Conservation (phyloP, 305 asterid species). For the Salvia sclarea region DNA sequence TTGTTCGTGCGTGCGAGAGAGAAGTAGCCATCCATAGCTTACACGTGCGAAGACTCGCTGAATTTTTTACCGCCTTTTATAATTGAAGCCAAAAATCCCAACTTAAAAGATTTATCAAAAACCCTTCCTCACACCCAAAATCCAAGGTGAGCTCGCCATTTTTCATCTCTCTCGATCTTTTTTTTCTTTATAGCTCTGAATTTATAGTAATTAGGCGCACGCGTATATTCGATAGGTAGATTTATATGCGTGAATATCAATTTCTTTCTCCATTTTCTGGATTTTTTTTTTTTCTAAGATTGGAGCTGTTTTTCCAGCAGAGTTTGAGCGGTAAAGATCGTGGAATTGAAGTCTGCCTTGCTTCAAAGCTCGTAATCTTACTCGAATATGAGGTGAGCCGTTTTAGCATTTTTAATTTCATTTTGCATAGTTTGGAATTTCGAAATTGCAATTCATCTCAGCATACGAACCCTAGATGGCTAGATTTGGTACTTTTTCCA, state of each 20-base stretch:
- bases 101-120: constrained; percentile 27
- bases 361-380: constrained; percentile 19
- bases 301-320: constrained; percentile 33
- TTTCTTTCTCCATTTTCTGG: not conserved
- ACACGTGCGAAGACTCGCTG: no score
- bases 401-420: not conserved
- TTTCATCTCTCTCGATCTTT: constrained; percentile 15
- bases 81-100: no score
- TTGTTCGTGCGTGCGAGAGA: no score
- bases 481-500: not conserved
- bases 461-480: constrained; percentile 30
- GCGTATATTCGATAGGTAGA: not conserved
- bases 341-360: constrained; percentile 10
- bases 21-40: no score
- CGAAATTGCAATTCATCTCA: not conserved
- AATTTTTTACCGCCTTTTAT: no score
- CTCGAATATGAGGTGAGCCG: constrained; percentile 38
- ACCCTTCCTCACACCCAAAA: constrained; percentile 31
- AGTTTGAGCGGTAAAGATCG: constrained; percentile 23
- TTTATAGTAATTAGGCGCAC: not conserved
- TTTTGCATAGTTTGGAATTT: not conserved
- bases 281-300: constrained; percentile 9
- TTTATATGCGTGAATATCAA: not conserved
- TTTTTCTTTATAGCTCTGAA: not conserved
- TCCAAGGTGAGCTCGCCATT: constrained; percentile 27